A percentile compares a stretch with the other conserved stretches of the same genome.
Evolutionary conservation across 1,284 basidiomycete species (phyloP).

Genomic region (Sanghuangporus weigelae): DNA sequence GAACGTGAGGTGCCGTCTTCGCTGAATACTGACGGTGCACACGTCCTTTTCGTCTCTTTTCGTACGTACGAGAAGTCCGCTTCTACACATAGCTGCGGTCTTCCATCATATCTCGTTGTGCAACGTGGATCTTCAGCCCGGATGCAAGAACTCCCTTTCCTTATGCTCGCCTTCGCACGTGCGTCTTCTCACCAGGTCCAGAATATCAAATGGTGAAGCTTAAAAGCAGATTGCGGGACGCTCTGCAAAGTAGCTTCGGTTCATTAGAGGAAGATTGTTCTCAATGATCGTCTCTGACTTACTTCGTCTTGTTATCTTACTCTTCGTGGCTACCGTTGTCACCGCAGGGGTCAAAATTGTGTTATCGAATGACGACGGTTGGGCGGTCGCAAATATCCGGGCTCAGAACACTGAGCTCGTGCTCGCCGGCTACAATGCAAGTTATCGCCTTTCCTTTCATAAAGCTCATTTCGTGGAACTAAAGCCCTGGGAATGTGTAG

Average conservation of each 20-base stretch:
- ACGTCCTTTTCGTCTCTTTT: background rate
- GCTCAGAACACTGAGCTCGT: slow-evolving; percentile 37
- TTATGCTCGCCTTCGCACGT: background rate
- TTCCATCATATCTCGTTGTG: background rate
- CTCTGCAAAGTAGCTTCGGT: background rate
- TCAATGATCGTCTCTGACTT: background rate
- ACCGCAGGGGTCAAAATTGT: slow-evolving; percentile 21
- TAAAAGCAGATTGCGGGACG: background rate
- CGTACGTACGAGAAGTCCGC: background rate
- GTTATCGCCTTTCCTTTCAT: slow-evolving; percentile 17
- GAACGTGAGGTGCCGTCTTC: too few relatives aligned
- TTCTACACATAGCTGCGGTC: background rate
- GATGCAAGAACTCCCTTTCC: background rate
- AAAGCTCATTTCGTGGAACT: background rate
- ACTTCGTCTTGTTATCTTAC: background rate
- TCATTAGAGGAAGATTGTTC: background rate
- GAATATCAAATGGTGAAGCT: background rate
- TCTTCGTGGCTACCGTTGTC: background rate
- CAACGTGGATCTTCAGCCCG: background rate
- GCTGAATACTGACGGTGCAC: too few relatives aligned
- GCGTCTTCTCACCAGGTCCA: background rate
- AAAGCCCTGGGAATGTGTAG: slow-evolving; percentile 21
- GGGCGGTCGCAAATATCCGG: slow-evolving; percentile 46
- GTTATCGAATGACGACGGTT: slow-evolving; percentile 46
- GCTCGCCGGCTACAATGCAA: slow-evolving; percentile 36